A percentile compares a stretch with the other conserved stretches of the same genome.
Conservation (phyloP, 1,139 yeast species). For the Hemisphaericaspora xylofermentans region DNA sequence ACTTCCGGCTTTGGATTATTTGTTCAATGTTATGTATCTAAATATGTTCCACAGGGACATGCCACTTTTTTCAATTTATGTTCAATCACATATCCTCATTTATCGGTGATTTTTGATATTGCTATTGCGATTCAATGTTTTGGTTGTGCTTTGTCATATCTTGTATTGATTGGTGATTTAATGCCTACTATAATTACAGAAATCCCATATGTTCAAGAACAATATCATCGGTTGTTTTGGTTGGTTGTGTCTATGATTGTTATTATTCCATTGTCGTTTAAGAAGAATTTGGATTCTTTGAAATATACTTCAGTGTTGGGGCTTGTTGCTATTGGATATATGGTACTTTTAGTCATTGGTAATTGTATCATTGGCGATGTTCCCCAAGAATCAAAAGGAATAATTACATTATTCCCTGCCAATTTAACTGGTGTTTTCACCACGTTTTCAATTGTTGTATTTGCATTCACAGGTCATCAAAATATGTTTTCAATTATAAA, state of each 20-base stretch:
- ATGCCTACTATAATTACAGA: slow-evolving; percentile 39
- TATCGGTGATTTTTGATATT: slow-evolving; percentile 78
- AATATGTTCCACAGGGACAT: slow-evolving; percentile 64
- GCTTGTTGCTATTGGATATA: slow-evolving; percentile 39
- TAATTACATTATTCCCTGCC: slow-evolving; percentile 56
- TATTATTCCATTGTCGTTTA: slow-evolving; percentile 43
- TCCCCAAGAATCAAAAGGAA: slow-evolving; percentile 49
- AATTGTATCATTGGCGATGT: slow-evolving; percentile 44
- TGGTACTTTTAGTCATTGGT: slow-evolving; percentile 36
- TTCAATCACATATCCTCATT: slow-evolving; percentile 78
- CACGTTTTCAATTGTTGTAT: slow-evolving; percentile 49
- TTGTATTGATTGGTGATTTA: slow-evolving; percentile 47
- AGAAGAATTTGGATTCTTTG: slow-evolving; percentile 45
- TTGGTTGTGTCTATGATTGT: slow-evolving; percentile 32
- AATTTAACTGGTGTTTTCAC: slow-evolving; percentile 63
- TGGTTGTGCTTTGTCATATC: slow-evolving; percentile 47
- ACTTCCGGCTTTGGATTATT: slow-evolving; percentile 81
- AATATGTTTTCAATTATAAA: slow-evolving; percentile 51
- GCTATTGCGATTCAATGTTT: slow-evolving; percentile 85
- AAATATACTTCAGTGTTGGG: slow-evolving; percentile 46
- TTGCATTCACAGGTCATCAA: slow-evolving; percentile 52
- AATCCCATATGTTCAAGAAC: slow-evolving; percentile 23
- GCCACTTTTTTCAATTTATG: slow-evolving; percentile 89
- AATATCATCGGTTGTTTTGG: slow-evolving; percentile 36
- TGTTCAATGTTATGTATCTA: slow-evolving; percentile 73